Evolutionary conservation across 495 filamentous ascomycete genomes (phyloP), one percentile per base, ranked within the genome.

Genomic region (Diplogelasinospora grovesii): DNA sequence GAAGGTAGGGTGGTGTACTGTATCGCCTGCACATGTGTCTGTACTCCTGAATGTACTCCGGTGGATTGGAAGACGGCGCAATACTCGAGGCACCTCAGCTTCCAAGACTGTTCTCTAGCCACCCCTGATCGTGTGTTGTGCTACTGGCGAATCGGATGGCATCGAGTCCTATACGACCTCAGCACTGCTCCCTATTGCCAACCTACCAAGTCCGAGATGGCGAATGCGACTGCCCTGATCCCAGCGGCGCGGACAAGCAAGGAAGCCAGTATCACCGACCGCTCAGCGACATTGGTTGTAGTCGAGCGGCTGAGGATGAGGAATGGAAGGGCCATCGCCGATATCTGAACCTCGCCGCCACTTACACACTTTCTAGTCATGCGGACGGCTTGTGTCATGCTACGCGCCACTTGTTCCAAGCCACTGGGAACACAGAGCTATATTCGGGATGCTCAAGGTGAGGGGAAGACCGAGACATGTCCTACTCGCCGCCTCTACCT

Each of bases 201-300:
- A 16, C 20, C 27, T 24, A 22, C 21, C 23, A 36, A 28, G 27
- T 25, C 38, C 43, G 43, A 39, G 23, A 37, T 30, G 18, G 8
- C 28, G 16, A 15, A 34, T 46, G 33, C 29, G 29, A 39, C 48
- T 38, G 34, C 18, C 27, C 38, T 32, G 36, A 41, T 16, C 39
- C 28, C 49, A 41, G 23, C 44, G 38, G 36, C 40, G 24, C 38
- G 39, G 48, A 19, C 35, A 22, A 43, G 26, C 30, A 27, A 38
- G 5, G 27, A 18, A n/a, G n/a, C n/a, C 10, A 23, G 29, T 45
- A 22, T 35, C 30, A 31, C 36, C 15, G 28, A 2, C 19, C 23
- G 29, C 4, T n/a, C 13, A 35, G 27, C 15, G 15, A 31, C 33
- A 36, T n/a, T n/a, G n/a, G n/a, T n/a, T n/a, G n/a, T n/a, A n/a